These are phyloP conservation scores for Tilletia caries DNA, from an alignment of 1,284 basidiomycete species.

Conservation along the genomic window DNA sequence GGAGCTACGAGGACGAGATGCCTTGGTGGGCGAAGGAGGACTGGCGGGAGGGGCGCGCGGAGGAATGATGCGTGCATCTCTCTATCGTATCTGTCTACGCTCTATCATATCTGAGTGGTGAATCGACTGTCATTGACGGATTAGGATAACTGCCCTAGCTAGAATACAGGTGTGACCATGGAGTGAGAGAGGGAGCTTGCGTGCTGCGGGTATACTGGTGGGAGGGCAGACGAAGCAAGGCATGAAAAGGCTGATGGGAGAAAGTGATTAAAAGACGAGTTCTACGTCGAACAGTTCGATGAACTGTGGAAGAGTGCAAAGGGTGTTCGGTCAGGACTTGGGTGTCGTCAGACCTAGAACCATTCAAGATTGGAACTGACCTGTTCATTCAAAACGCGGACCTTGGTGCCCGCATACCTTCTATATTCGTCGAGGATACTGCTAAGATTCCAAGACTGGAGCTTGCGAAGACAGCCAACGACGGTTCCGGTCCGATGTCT, in stretches of 20 bases:
- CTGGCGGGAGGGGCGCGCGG: slow-evolving; percentile 22
- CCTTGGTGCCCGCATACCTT: slow-evolving; percentile 59
- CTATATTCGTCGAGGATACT: slow-evolving; percentile 60
- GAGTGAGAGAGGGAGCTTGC: too few species aligned
- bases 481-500: slow-evolving; percentile 60
- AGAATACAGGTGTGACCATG: background rate
- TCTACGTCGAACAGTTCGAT: slow-evolving; percentile 62
- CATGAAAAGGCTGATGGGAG: background rate
- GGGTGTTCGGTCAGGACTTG: background rate
- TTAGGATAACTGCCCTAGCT: too few species aligned
- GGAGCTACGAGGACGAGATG: slow-evolving; percentile 49
- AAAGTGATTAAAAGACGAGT: slow-evolving; percentile 50
- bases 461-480: slow-evolving; percentile 57
- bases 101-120: too few species aligned
- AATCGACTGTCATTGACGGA: too few species aligned
- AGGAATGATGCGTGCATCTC: background rate
- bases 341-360: background rate
- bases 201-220: background rate
- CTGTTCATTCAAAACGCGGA: slow-evolving; percentile 60
- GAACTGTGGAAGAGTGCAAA: slow-evolving; percentile 52
- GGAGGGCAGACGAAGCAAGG: background rate
- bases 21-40: slow-evolving; percentile 50
- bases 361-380: slow-evolving; percentile 33
- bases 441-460: slow-evolving; percentile 59
- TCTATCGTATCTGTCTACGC: background rate